Base-by-base conservation (phyloP, 202 grass and related monocot genomes). In the Hordeum pubiflorum region DNA sequence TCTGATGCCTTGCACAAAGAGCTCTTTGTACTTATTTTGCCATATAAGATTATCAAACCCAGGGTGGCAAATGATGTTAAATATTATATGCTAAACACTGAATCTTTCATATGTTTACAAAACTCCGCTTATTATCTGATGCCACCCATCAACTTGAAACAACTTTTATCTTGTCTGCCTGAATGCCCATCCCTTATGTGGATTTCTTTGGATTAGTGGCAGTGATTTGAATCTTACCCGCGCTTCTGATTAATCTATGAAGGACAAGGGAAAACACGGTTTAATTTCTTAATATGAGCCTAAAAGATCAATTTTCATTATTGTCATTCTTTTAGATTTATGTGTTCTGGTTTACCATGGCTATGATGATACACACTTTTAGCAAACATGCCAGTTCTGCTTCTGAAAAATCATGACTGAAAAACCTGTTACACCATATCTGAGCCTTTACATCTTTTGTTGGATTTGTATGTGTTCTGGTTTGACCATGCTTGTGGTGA, bases 341-440 rank as follows among this genome's bases (percentile, higher is more conserved):
- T 15, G n/a, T 1, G 0, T 18, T 3, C 3, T 2, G 1, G 50
- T 52, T 38, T 2, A n/a, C 2, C 11, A 26, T 43, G 27, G 27
- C 63, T 31, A 52, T 90, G 94, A 94, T 80, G 89, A 94, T 90
- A 76, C 17, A 66, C 77, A 14, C 27, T 76, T 62, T 84, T 2
- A 94, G 91, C 86, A 90, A 84, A 83, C 72, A 91, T 15, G 91
- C 91, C 89, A 97, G 94, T 97, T 94, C 89, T 97, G 94, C 91
- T 94, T 97, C 94, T 54, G 91, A 94, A 7, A 88, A 88, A 79
- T 88, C 74, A 13, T 97, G 89, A 93, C 81, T 3, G 94, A 91
- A 21, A 87, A 69, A 90, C 77, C 87, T 91, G 84, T 79, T 88
- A 72, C 4, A 22, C 48, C 5, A 52, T 60, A 83, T 55, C 84